phyloP scores from a whole-genome alignment of 169 alveolate species.

The Plasmodium sp. region DNA sequence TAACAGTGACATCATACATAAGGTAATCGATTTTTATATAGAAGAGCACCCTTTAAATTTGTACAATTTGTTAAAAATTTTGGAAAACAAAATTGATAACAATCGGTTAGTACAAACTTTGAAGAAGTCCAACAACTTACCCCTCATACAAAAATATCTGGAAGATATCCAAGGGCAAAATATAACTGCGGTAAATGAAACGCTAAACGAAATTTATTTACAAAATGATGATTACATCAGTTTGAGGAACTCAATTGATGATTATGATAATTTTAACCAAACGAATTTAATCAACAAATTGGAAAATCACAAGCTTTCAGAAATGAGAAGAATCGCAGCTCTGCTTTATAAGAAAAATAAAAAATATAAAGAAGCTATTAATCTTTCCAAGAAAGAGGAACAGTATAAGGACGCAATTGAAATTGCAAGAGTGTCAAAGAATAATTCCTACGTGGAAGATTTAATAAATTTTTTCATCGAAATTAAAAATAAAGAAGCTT shows the following conservation, averaged over 20 bases:
- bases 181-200: constrained; percentile 97
- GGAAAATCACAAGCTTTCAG: constrained; percentile 96
- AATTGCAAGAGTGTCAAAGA: constrained; percentile 79
- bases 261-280: constrained; percentile 97
- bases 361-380: constrained; percentile 92
- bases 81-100: constrained; percentile 92
- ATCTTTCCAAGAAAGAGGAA: constrained; percentile 89
- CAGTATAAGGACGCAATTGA: constrained; percentile 80
- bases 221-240: constrained; percentile 97
- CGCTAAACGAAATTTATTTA: constrained; percentile 96
- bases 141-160: constrained; percentile 85
- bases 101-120: constrained; percentile 94
- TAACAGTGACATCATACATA: constrained; percentile 97
- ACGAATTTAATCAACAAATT: constrained; percentile 90
- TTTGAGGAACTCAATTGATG: constrained; percentile 93
- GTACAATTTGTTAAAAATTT: constrained; percentile 89
- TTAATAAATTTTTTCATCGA: constrained; percentile 92
- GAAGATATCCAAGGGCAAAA: constrained; percentile 89
- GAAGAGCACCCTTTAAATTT: constrained; percentile 99
- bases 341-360: constrained; percentile 92
- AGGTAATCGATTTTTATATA: constrained; percentile 98
- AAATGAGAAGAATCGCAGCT: constrained; percentile 98
- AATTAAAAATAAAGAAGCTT: constrained; percentile 93
- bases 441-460: constrained; percentile 92
- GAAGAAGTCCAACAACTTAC: constrained; percentile 87